Evolutionary conservation across 129 eudicot genomes (phyloP), one percentile per base, ranked within the genome.

Genomic region (Smallanthus sonchifolius): DNA sequence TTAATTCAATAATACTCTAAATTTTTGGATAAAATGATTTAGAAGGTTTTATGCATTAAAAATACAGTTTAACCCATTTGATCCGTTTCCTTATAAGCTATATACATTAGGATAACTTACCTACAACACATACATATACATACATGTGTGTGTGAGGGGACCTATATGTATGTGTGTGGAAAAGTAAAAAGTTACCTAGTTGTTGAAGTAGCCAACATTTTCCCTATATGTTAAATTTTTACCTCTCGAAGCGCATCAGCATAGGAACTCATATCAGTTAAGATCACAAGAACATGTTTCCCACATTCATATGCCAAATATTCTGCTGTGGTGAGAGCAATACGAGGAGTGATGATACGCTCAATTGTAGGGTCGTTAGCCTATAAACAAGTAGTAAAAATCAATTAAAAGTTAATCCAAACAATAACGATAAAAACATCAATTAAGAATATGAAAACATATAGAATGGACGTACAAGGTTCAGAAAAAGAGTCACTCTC

Each of bases 161-260:
- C 64, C 30, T 1, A 13, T 59, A 30, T 30, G 65, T 10, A 6
- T 1, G 40, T 28, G 38, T 11, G 39, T 11, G 65, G 5, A 10
- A 13, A 60, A 32, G 40, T 60, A 30, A 60, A 60, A 4, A 14
- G 67, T 34, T 2, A 2, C 67, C 67, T 32, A 35, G 20, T 61
- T 61, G 67, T 61, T 61, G 4, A 61, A 60, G 65, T 11, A 34
- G 40, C 20, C 19, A 61, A 14, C 67, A 32, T 59, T 61, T 13
- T 60, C 42, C 40, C 38, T 30, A 4, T 59, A 32, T 13, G 35
- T 32, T 32, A 32, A 4, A 60, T 4, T 60, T 60, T 67, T 90
- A 94, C 99, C 99, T 94, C 99, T 80, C 97, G 99, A 82, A 94
- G 99, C 51, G 99, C 99, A 88, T 94, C 99, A 11, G 97, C 99